These are phyloP conservation scores for Sporothrix mexicana DNA, from an alignment of 2,329 filamentous ascomycete species.

Conservation along the genomic window DNA sequence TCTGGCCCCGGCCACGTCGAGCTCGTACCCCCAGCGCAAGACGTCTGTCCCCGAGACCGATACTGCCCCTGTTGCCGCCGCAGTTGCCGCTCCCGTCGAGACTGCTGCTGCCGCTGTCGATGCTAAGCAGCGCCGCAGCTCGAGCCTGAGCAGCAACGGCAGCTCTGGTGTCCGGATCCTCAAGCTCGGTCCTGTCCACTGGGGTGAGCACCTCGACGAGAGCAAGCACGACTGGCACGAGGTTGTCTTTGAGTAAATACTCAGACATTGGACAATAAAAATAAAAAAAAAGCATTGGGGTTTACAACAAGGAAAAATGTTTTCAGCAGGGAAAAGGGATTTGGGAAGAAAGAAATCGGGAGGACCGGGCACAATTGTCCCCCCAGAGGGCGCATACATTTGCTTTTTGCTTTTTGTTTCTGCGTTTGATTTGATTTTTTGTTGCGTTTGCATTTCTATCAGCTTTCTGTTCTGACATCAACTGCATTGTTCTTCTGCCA, in stretches of 20 bases:
- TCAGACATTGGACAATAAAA: neutral
- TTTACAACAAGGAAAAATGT: conserved; percentile 1
- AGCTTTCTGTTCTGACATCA: neutral
- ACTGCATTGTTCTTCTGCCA: conserved; percentile 6
- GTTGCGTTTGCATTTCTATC: neutral
- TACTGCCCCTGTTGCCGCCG: conserved; percentile 30
- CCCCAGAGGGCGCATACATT: conserved; percentile 12
- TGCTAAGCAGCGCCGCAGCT: conserved; percentile 55
- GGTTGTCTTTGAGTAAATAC: conserved; percentile 48
- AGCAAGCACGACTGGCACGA: conserved; percentile 64
- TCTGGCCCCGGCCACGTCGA: conserved; percentile 63
- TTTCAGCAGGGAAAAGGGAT: conserved; percentile 1
- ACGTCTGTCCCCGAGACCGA: conserved; percentile 38
- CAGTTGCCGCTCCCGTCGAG: conserved; percentile 38
- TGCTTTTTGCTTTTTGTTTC: neutral
- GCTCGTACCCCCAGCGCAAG: conserved; percentile 58
- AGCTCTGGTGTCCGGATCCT: conserved; percentile 57
- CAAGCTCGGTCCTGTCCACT: conserved; percentile 69
- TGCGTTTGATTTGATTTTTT: neutral
- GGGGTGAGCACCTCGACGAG: conserved; percentile 63
- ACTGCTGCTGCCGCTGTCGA: conserved; percentile 40
- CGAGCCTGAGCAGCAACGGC: conserved; percentile 58
- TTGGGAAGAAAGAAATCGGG: conserved; percentile 11
- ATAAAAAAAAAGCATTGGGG: neutral
- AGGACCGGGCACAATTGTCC: conserved; percentile 24